These are phyloP conservation scores for Diaporthe vexans DNA, from an alignment of 2,329 filamentous ascomycete species.

Conservation along the genomic window DNA sequence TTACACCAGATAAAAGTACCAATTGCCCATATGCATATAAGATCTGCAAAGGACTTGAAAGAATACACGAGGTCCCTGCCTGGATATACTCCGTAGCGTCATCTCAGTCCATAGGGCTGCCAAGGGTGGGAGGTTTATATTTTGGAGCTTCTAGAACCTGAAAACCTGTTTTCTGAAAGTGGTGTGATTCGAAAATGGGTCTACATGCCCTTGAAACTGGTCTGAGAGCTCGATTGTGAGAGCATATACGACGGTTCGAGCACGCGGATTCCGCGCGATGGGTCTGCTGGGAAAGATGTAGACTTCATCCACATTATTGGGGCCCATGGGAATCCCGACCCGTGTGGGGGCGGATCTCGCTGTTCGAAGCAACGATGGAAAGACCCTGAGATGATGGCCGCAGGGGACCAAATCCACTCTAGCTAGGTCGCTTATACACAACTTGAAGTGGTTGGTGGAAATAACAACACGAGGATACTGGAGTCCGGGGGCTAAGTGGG, in stretches of 20 bases:
- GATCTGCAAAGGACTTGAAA: neutral
- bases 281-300: neutral
- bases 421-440: neutral
- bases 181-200: neutral
- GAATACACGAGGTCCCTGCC: neutral
- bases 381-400: neutral
- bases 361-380: neutral
- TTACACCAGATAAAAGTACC: neutral
- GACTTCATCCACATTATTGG: neutral
- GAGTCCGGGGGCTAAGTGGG: neutral
- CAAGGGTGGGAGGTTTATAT: neutral
- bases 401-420: neutral
- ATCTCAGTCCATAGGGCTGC: conserved; percentile 1
- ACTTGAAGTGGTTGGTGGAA: neutral
- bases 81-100: neutral
- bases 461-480: no score
- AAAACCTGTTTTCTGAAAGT: neutral
- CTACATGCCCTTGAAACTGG: neutral
- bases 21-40: neutral
- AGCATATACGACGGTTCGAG: neutral
- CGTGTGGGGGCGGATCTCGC: neutral
- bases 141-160: neutral
- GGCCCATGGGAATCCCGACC: neutral
- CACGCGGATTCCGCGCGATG: neutral
- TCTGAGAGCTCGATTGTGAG: neutral